phyloP scores from a whole-genome alignment of 306 rosid species.

The Begonia fuchsioides region DNA sequence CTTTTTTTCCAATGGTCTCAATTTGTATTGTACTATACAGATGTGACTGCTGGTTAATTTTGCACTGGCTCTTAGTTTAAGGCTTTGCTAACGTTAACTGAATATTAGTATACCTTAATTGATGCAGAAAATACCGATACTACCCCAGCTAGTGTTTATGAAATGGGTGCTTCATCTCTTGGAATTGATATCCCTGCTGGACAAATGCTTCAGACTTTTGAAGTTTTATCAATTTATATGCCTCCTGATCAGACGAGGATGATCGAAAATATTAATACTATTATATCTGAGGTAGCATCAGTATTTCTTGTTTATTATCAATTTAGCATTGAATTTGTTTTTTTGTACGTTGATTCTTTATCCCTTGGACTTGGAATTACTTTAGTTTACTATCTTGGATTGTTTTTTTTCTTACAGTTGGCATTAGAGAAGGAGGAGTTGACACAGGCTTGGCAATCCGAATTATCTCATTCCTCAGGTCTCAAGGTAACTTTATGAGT shows the following conservation, averaged over 20 bases:
- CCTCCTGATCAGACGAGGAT: conserved; percentile 69
- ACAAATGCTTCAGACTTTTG: conserved; percentile 23
- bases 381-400: background rate
- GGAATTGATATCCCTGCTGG: conserved; percentile 25
- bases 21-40: too few relatives aligned
- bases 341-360: background rate
- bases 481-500: conserved; percentile 42
- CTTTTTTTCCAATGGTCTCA: background rate
- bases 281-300: conserved; percentile 71
- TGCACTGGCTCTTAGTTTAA: too few relatives aligned
- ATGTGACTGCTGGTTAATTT: too few relatives aligned
- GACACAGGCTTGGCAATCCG: conserved; percentile 52
- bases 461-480: conserved; percentile 63
- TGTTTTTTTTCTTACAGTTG: conserved; percentile 38
- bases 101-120: background rate
- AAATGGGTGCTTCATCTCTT: background rate
- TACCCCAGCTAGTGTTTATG: conserved; percentile 14
- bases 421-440: conserved; percentile 86
- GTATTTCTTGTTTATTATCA: conserved; percentile 1
- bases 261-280: conserved; percentile 66
- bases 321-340: background rate
- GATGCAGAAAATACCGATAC: conserved; percentile 35
- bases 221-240: conserved; percentile 38
- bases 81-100: too few relatives aligned
- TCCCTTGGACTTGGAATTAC: background rate